Percentiles rank a stretch among this genome's conserved stretches.
These are phyloP conservation scores for Haplographium delicatum DNA, from an alignment of 495 filamentous ascomycete genomes.

Conservation along the genomic window DNA sequence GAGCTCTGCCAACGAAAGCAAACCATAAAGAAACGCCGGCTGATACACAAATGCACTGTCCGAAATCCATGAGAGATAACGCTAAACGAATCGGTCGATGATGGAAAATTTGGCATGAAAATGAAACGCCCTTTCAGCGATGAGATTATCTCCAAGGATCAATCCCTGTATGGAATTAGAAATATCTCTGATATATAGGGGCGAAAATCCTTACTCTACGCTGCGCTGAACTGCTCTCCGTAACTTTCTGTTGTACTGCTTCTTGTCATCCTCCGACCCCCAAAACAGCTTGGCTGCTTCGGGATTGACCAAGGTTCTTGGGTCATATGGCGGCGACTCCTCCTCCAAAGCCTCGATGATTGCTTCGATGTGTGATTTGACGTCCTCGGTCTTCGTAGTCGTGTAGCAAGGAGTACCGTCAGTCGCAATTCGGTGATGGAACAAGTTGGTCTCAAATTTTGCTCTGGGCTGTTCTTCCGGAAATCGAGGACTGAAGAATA, in stretches of 20 bases:
- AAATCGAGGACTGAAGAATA: slow-evolving; percentile 82
- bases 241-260: slow-evolving; percentile 75
- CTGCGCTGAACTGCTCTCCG: slow-evolving; percentile 55
- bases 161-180: no score
- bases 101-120: no score
- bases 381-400: slow-evolving; percentile 66
- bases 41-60: no score
- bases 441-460: slow-evolving; percentile 72
- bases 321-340: slow-evolving; percentile 82
- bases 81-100: no score
- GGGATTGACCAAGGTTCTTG: slow-evolving; percentile 78
- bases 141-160: no score
- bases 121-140: no score
- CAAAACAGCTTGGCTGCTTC: slow-evolving; percentile 86
- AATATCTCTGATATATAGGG: neutral
- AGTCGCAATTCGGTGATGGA: slow-evolving; percentile 80
- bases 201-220: slow-evolving; percentile 37
- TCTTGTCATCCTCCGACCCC: slow-evolving; percentile 73
- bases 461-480: slow-evolving; percentile 88
- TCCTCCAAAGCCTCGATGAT: slow-evolving; percentile 83
- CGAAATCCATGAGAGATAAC: no score
- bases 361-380: slow-evolving; percentile 77
- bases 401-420: slow-evolving; percentile 83
- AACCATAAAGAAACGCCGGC: no score
- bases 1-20: no score